Percentiles rank a stretch among this genome's conserved stretches.
Conservation (phyloP, 768 basidiomycete genomes). For the Podaxis carcinomalis region DNA sequence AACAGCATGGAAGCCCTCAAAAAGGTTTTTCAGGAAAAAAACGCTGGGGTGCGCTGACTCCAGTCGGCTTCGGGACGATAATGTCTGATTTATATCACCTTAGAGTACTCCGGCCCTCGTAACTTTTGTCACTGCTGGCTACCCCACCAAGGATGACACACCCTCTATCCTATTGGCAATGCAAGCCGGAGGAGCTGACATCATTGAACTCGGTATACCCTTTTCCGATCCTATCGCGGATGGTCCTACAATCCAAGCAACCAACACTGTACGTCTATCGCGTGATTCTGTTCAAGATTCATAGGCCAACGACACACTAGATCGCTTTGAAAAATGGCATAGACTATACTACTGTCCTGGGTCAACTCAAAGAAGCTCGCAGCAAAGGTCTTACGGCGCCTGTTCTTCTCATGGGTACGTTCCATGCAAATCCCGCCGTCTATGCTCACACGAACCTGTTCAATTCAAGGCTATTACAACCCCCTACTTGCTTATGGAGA, state of each 20-base stretch:
- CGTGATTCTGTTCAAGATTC: neutral
- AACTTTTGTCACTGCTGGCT: constrained; percentile 95
- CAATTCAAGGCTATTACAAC: constrained; percentile 86
- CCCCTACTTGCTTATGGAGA: constrained; percentile 94
- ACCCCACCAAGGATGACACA: constrained; percentile 73
- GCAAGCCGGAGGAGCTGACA: constrained; percentile 89
- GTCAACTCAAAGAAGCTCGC: constrained; percentile 73
- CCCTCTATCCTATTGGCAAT: constrained; percentile 87
- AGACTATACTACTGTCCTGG: constrained; percentile 72
- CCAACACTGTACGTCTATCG: constrained; percentile 74
- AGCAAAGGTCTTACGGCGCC: constrained; percentile 79
- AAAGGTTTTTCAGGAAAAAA: constrained; percentile 66
- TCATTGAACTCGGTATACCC: constrained; percentile 93
- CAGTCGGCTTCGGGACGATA: neutral
- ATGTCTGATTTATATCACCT: neutral
- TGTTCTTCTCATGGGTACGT: constrained; percentile 88
- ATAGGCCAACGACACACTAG: constrained; percentile 34
- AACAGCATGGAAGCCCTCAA: constrained; percentile 66
- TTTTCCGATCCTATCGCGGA: constrained; percentile 98
- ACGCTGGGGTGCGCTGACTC: constrained; percentile 38
- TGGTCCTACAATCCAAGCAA: constrained; percentile 88
- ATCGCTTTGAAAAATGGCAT: constrained; percentile 79
- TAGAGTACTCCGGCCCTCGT: constrained; percentile 63
- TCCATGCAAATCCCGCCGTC: neutral
- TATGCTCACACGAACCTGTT: constrained; percentile 2